Evolutionary conservation across 768 basidiomycete species (phyloP).

Genomic region (Boletus patriciae): DNA sequence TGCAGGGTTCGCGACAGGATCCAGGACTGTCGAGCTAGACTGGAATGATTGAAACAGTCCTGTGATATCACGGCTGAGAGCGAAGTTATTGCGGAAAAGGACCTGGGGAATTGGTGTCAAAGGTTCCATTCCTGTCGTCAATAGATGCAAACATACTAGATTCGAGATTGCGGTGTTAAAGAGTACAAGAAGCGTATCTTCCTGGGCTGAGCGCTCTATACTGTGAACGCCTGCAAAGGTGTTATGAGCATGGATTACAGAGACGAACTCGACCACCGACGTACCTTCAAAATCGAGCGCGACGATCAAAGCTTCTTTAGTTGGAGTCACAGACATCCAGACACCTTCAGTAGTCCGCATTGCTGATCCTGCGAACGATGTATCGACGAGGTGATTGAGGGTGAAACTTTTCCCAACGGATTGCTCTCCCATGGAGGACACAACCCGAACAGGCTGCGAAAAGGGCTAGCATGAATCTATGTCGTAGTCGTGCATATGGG

Average conservation of each 20-base stretch:
- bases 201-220: conserved; percentile 61
- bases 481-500: background rate
- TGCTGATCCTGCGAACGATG: conserved; percentile 63
- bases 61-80: conserved; percentile 59
- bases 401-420: conserved; percentile 62
- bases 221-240: conserved; percentile 55
- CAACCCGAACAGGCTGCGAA: conserved; percentile 56
- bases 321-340: conserved; percentile 67
- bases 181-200: conserved; percentile 61
- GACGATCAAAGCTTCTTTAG: conserved; percentile 53
- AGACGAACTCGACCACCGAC: background rate
- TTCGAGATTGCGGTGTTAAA: conserved; percentile 69
- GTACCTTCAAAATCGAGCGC: conserved; percentile 66
- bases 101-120: conserved; percentile 39
- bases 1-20: conserved; percentile 56
- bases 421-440: conserved; percentile 69
- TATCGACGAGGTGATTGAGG: conserved; percentile 61
- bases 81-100: conserved; percentile 65
- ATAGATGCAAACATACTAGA: conserved; percentile 39
- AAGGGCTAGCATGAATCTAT: background rate
- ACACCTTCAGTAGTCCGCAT: conserved; percentile 67
- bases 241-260: background rate
- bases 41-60: conserved; percentile 64
- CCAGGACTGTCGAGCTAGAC: conserved; percentile 52
- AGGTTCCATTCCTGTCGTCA: background rate